These are phyloP conservation scores for Rutstroemia sp. DNA, from an alignment of 2,329 filamentous ascomycete genomes.

Conservation along the genomic window DNA sequence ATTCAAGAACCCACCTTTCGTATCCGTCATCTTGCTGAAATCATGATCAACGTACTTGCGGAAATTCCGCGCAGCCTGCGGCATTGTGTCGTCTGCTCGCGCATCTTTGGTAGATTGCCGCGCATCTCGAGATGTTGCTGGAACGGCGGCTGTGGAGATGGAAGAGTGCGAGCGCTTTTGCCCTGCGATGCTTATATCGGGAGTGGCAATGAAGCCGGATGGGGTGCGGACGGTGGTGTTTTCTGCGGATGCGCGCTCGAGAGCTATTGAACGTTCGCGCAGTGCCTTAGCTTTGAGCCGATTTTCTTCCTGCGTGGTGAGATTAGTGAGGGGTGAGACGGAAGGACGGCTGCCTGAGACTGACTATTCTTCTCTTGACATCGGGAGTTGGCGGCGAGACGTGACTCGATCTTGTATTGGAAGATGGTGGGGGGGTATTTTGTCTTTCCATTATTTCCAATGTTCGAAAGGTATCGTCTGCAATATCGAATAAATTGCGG, in stretches of 20 bases:
- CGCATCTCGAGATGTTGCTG: conserved; percentile 62
- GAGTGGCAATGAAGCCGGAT: conserved; percentile 65
- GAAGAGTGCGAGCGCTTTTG: conserved; percentile 66
- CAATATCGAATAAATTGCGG: neutral
- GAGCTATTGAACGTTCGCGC: conserved; percentile 64
- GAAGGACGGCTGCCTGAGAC: conserved; percentile 18
- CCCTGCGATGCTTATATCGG: conserved; percentile 52
- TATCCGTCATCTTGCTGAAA: conserved; percentile 96
- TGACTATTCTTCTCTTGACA: conserved; percentile 47
- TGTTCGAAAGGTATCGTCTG: neutral
- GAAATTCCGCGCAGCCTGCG: conserved; percentile 74
- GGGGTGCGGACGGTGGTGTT: conserved; percentile 39
- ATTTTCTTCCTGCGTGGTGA: conserved; percentile 63
- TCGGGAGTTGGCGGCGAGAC: conserved; percentile 47
- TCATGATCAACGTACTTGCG: conserved; percentile 96
- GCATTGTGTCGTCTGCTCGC: conserved; percentile 16
- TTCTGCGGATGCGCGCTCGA: conserved; percentile 38
- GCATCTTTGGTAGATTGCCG: conserved; percentile 30
- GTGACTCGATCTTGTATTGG: neutral
- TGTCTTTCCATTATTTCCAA: conserved; percentile 17
- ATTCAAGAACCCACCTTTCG: conserved; percentile 91
- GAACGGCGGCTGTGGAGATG: conserved; percentile 45
- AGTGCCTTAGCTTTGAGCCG: conserved; percentile 83
- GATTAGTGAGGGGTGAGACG: neutral
- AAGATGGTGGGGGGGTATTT: conserved; percentile 16